A percentile compares a stretch with the other conserved stretches of the same genome.
These are phyloP conservation scores for Groenewaldozyma auringiensis DNA, from an alignment of 1,139 yeast genomes.

Conservation along the genomic window DNA sequence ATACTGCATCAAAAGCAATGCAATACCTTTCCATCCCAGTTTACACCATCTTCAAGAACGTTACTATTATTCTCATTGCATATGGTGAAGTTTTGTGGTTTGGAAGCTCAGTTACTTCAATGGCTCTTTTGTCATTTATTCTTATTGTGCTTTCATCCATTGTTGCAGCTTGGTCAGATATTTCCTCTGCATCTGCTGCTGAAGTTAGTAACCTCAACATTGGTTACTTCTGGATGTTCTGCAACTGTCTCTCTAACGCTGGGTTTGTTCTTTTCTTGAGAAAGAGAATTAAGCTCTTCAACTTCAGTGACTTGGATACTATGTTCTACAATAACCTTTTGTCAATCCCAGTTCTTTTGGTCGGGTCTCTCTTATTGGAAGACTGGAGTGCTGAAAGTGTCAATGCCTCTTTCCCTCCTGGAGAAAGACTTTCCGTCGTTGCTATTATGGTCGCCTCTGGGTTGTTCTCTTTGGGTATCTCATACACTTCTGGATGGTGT, in stretches of 20 bases:
- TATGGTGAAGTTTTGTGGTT: conserved; percentile 98
- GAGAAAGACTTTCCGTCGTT: conserved; percentile 56
- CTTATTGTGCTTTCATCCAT: conserved; percentile 91
- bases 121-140: conserved; percentile 81
- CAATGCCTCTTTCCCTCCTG: conserved; percentile 68
- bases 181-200: conserved; percentile 26
- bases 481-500: conserved; percentile 99
- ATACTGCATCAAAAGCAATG: conserved; percentile 92
- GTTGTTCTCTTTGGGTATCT: conserved; percentile 88
- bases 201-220: conserved; percentile 38
- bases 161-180: conserved; percentile 89
- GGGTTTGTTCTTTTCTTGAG: conserved; percentile 90
- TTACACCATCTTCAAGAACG: conserved; percentile 94
- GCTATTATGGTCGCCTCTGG: conserved; percentile 88
- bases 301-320: conserved; percentile 96
- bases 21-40: conserved; percentile 89
- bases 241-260: conserved; percentile 91
- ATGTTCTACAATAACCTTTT: conserved; percentile 95
- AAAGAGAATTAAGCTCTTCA: conserved; percentile 93
- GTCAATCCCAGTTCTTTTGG: conserved; percentile 78
- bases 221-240: conserved; percentile 95
- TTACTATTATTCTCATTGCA: conserved; percentile 92
- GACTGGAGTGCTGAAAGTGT: conserved; percentile 87
- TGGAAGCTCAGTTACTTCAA: conserved; percentile 83
- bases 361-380: conserved; percentile 70